Evolutionary conservation across 352 stramenopile species (phyloP).

Genomic region (Phytopythium oedochilum): DNA sequence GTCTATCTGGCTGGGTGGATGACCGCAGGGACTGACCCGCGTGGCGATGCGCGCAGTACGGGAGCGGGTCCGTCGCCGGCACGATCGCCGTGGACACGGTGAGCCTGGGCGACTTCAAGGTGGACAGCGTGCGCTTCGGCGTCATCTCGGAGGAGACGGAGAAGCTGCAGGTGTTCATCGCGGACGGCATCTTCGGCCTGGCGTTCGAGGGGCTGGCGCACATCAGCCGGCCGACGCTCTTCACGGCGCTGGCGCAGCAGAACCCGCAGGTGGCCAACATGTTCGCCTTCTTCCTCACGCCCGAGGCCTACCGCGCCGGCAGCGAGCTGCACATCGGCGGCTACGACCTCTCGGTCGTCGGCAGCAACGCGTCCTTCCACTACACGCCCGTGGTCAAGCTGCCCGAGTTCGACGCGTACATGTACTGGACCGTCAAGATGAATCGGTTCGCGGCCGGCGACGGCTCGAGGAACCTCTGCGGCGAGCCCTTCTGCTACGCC

Average conservation of each 20-base stretch:
- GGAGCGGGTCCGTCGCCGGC: conserved; percentile 73
- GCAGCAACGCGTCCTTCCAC: conserved; percentile 80
- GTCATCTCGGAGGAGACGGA: conserved; percentile 63
- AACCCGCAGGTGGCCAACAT: conserved; percentile 77
- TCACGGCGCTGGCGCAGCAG: conserved; percentile 56
- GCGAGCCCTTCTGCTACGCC: conserved; percentile 71
- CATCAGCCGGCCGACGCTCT: conserved; percentile 82
- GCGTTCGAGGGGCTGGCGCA: conserved; percentile 84
- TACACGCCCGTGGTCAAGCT: conserved; percentile 85
- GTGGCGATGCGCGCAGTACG: conserved; percentile 46
- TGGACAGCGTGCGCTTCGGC: conserved; percentile 77
- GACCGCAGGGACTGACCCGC: no score
- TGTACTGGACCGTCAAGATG: conserved; percentile 87
- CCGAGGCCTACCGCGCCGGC: conserved; percentile 55
- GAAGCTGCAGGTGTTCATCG: conserved; percentile 75
- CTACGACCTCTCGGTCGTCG: conserved; percentile 80
- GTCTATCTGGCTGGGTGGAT: no score
- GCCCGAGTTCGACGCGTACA: conserved; percentile 69
- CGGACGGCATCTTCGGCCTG: conserved; percentile 86
- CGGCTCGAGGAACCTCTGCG: conserved; percentile 50
- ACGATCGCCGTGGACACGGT: conserved; percentile 78
- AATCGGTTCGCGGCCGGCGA: conserved; percentile 37
- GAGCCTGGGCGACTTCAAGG: conserved; percentile 53
- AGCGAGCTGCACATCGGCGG: conserved; percentile 82
- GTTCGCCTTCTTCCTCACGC: conserved; percentile 88